phyloP scores from a whole-genome alignment of 257 asterid species.

The Fraxinus anomala region DNA sequence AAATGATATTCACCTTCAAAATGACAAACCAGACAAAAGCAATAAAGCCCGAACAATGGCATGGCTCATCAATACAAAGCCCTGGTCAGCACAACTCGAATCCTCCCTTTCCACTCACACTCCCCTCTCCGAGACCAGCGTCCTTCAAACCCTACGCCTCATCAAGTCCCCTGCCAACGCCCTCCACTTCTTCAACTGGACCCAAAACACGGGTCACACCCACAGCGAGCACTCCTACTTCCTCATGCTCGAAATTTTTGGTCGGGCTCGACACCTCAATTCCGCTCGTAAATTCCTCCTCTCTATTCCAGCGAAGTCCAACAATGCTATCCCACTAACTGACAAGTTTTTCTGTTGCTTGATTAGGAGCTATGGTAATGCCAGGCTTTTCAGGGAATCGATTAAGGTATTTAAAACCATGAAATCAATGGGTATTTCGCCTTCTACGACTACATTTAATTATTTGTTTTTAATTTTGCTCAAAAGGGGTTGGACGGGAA shows the following conservation, averaged over 20 bases:
- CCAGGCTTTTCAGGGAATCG: constrained; percentile 76
- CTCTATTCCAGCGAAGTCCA: constrained; percentile 61
- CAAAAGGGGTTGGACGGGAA: constrained; percentile 68
- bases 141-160: constrained; percentile 70
- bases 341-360: constrained; percentile 68
- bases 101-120: constrained; percentile 48
- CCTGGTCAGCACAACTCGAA: constrained; percentile 68
- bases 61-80: constrained; percentile 48
- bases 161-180: constrained; percentile 61
- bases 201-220: constrained; percentile 46
- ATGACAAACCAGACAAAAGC: constrained; percentile 37
- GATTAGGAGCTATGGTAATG: constrained; percentile 71
- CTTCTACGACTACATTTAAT: constrained; percentile 72
- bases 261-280: constrained; percentile 61
- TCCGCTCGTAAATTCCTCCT: constrained; percentile 73
- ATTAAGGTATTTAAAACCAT: constrained; percentile 55
- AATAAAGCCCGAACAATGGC: constrained; percentile 61
- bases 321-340: constrained; percentile 45
- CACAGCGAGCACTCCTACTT: constrained; percentile 65
- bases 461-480: constrained; percentile 54
- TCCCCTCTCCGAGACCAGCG: constrained; percentile 69
- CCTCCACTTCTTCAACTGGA: constrained; percentile 72
- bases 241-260: constrained; percentile 67
- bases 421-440: constrained; percentile 73
- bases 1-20: constrained; percentile 21